Percentiles rank a stretch among this genome's conserved stretches.
Conservation (phyloP, 371 early-diverging fungal species). For the Sporodiniella umbellata region DNA sequence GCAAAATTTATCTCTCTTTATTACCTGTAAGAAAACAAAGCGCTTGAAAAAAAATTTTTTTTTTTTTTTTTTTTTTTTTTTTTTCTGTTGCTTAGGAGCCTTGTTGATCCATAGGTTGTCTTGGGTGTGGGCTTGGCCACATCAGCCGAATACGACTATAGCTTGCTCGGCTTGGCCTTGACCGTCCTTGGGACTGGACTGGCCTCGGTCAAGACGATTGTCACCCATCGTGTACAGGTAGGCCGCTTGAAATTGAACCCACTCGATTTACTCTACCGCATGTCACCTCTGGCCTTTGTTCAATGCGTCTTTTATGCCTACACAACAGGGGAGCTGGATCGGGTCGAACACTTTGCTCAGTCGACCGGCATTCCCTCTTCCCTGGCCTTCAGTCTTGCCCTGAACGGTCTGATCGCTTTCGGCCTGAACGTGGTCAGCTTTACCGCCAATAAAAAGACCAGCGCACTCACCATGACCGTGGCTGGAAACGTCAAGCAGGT, state of each 20-base stretch:
- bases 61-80: too few species aligned
- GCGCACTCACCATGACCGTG: conserved; percentile 85
- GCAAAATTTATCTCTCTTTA: conserved; percentile 61
- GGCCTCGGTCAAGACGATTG: conserved; percentile 82
- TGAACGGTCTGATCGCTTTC: conserved; percentile 85
- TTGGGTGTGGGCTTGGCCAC: conserved; percentile 84
- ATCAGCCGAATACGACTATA: conserved; percentile 78
- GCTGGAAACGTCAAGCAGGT: conserved; percentile 88
- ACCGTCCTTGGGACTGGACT: conserved; percentile 81
- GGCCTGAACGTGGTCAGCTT: conserved; percentile 79
- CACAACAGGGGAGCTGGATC: conserved; percentile 65
- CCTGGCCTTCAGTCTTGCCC: conserved; percentile 52
- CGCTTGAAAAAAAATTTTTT: neutral
- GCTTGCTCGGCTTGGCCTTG: conserved; percentile 64
- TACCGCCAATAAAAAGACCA: conserved; percentile 81
- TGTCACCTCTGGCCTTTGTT: conserved; percentile 78
- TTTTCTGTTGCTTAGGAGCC: too few species aligned
- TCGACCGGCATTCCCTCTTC: conserved; percentile 34
- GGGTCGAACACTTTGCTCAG: conserved; percentile 45
- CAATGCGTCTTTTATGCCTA: conserved; percentile 71
- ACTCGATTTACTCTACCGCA: conserved; percentile 75
- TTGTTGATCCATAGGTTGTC: too few species aligned
- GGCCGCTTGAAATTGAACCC: conserved; percentile 79
- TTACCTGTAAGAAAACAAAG: conserved; percentile 46
- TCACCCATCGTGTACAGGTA: conserved; percentile 78